Conservation (phyloP, 768 basidiomycete species). For the Boletus pseudo-olivaceus region DNA sequence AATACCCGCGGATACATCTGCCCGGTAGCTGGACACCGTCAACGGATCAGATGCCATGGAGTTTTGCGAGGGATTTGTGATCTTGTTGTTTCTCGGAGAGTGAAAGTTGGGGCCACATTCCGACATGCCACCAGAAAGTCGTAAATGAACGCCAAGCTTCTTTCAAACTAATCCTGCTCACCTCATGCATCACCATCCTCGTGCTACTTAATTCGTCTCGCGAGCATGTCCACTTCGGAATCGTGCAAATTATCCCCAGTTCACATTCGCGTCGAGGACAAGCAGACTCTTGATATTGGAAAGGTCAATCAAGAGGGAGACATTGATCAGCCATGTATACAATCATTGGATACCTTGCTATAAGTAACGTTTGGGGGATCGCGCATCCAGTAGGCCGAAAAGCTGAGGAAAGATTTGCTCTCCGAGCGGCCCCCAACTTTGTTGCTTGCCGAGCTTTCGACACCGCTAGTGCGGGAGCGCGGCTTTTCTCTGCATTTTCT, state of each 20-base stretch:
- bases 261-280: not conserved
- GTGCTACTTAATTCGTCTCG: not conserved
- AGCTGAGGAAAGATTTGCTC: not conserved
- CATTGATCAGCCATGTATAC: not conserved
- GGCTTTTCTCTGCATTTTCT: constrained; percentile 20
- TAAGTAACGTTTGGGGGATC: not conserved
- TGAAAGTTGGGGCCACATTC: not conserved
- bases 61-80: not conserved
- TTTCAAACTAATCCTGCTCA: not conserved
- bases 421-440: not conserved
- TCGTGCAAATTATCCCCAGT: not conserved
- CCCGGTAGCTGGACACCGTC: not conserved
- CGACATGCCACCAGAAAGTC: not conserved
- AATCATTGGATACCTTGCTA: not conserved
- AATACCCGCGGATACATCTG: not conserved
- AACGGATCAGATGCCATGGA: not conserved
- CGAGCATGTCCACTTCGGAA: not conserved
- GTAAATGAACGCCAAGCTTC: not conserved
- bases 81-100: not conserved
- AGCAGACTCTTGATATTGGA: not conserved
- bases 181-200: not conserved
- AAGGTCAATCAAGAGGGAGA: not conserved
- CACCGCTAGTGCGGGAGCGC: not conserved
- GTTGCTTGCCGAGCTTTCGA: not conserved
- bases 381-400: not conserved